A percentile compares a stretch with the other conserved stretches of the same genome.
These are phyloP conservation scores for Auxenochlorella pyrenoidosa DNA, from an alignment of 139 green algal species.

Conservation along the genomic window DNA sequence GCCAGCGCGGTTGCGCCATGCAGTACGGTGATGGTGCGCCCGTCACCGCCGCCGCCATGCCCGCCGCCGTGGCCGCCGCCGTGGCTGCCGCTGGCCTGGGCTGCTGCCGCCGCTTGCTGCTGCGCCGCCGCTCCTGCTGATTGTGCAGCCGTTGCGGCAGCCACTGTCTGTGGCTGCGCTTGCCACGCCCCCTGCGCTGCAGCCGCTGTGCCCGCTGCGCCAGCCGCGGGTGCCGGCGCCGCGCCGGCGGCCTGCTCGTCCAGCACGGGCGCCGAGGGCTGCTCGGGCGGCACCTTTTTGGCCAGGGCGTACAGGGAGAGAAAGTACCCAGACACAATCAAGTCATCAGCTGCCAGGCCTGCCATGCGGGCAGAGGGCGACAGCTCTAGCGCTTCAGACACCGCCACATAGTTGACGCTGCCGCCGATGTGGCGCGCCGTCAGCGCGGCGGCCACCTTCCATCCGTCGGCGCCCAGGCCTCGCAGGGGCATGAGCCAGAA, in stretches of 20 bases:
- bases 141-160: too few relatives aligned
- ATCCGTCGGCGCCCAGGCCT: constrained; percentile 73
- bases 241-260: neutral
- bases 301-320: constrained; percentile 79
- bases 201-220: too few relatives aligned
- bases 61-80: neutral
- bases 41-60: neutral
- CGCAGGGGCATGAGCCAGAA: constrained; percentile 74
- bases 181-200: neutral
- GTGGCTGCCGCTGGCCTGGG: neutral
- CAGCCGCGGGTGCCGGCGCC: neutral
- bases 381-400: constrained; percentile 70
- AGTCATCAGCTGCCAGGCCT: constrained; percentile 93
- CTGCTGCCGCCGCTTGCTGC: neutral
- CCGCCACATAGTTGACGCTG: constrained; percentile 94
- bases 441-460: constrained; percentile 86
- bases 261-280: neutral
- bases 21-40: constrained; percentile 29
- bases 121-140: too few relatives aligned
- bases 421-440: constrained; percentile 91
- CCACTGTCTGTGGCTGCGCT: neutral
- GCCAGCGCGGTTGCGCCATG: constrained; percentile 43
- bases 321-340: constrained; percentile 92
- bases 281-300: constrained; percentile 60
- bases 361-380: constrained; percentile 62